Evolutionary conservation across 2,329 filamentous ascomycete species (phyloP).

Genomic region (Sclerotinia sclerotiorum): DNA sequence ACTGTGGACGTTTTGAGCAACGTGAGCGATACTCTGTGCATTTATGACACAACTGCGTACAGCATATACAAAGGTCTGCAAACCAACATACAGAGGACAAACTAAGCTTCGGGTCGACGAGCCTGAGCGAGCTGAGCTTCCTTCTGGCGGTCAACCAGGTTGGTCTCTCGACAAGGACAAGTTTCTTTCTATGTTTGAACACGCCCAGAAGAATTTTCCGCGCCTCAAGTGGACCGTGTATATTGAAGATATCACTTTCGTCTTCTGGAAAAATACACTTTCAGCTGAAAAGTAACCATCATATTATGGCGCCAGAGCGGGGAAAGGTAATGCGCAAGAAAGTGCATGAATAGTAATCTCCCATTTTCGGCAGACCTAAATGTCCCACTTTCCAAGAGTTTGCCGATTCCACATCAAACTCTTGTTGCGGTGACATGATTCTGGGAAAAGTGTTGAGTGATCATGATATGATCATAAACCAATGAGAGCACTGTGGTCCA

Average conservation of each 20-base stretch:
- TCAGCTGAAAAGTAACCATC: constrained; percentile 17
- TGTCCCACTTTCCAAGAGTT: constrained; percentile 19
- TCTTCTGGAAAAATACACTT: constrained; percentile 22
- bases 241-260: constrained; percentile 27
- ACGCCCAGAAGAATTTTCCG: constrained; percentile 15
- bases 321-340: constrained; percentile 21
- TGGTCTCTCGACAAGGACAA: constrained; percentile 27
- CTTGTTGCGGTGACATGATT: constrained; percentile 27
- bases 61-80: constrained; percentile 14
- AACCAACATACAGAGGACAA: constrained; percentile 18
- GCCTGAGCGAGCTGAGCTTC: constrained; percentile 2
- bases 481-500: constrained; percentile 10
- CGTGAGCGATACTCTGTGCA: constrained; percentile 13
- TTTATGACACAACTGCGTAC: constrained; percentile 17
- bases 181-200: constrained; percentile 26
- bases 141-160: constrained; percentile 8
- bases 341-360: constrained; percentile 26
- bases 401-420: constrained; percentile 16
- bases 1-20: constrained; percentile 22
- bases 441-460: constrained; percentile 25
- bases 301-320: constrained; percentile 23
- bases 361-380: constrained; percentile 17
- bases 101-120: constrained; percentile 24
- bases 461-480: constrained; percentile 21
- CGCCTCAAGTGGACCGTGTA: constrained; percentile 27